Evolutionary conservation across 345 rosid species (phyloP).

Genomic region (Odontarrhena argentea): DNA sequence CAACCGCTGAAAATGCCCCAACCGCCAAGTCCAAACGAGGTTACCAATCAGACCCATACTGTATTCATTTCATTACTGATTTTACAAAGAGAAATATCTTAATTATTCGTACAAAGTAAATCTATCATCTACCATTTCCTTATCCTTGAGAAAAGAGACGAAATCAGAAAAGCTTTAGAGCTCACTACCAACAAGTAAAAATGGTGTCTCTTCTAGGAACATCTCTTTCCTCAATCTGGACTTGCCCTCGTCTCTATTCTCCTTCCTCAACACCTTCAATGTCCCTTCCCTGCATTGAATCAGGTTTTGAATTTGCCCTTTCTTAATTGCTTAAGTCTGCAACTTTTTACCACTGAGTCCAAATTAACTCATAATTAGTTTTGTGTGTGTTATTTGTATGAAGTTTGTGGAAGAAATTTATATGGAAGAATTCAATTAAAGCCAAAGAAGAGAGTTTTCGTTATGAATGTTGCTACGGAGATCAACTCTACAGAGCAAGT

Average conservation of each 20-base stretch:
- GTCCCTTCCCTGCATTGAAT: conserved; percentile 33
- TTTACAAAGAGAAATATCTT: no score
- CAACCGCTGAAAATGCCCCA: no score
- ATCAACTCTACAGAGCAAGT: conserved; percentile 69
- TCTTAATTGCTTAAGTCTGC: neutral
- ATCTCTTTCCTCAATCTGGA: conserved; percentile 49
- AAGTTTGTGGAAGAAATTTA: conserved; percentile 33
- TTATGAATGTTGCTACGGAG: conserved; percentile 70
- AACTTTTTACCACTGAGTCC: neutral
- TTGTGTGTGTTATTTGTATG: conserved; percentile 41
- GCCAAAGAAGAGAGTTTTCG: conserved; percentile 52
- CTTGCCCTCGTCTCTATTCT: conserved; percentile 49
- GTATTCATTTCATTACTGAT: no score
- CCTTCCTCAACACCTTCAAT: conserved; percentile 41
- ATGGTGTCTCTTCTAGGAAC: conserved; percentile 67
- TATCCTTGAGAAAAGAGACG: conserved; percentile 23
- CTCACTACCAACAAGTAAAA: conserved; percentile 38
- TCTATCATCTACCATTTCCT: neutral
- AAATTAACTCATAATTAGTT: neutral
- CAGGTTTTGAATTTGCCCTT: conserved; percentile 17
- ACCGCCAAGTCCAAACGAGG: no score
- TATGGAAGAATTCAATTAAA: conserved; percentile 51
- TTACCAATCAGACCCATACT: no score
- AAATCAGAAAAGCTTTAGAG: conserved; percentile 22
- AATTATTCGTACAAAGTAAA: neutral